Percentiles rank a stretch among this genome's conserved stretches.
These are phyloP conservation scores for Tilletiopsis washingtonensis DNA, from an alignment of 1,284 basidiomycete species.

Conservation along the genomic window DNA sequence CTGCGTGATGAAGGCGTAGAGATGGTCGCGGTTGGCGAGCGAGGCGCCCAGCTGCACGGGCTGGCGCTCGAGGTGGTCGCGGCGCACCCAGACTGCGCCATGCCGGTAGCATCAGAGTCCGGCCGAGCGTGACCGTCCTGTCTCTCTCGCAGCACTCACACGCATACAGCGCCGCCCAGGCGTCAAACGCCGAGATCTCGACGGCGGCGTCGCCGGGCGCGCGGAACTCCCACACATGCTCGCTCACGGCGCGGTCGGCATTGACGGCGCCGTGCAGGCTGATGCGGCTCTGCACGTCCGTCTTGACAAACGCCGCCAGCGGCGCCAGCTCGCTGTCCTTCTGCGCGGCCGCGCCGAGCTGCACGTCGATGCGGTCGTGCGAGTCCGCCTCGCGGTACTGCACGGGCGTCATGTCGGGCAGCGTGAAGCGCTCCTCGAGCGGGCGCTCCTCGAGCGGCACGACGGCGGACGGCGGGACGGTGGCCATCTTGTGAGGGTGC, in stretches of 20 bases:
- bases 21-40: background rate
- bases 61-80: conserved; percentile 12
- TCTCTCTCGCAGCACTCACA: conserved; percentile 2
- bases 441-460: conserved; percentile 5
- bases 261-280: conserved; percentile 21
- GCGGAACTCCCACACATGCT: conserved; percentile 14
- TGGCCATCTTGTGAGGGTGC: too few species aligned
- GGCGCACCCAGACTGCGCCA: conserved; percentile 17
- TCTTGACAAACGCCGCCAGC: background rate
- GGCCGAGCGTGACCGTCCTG: background rate
- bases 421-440: background rate
- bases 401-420: conserved; percentile 6
- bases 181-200: background rate
- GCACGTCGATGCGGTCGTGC: background rate
- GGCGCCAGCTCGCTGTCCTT: background rate
- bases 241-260: conserved; percentile 12
- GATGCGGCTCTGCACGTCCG: background rate
- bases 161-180: conserved; percentile 19
- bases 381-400: background rate
- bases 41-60: conserved; percentile 6
- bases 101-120: background rate
- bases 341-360: background rate
- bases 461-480: conserved; percentile 1
- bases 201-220: background rate
- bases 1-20: conserved; percentile 4